Conservation (phyloP, 2,329 filamentous ascomycete genomes). For the Sclerotinia subarctica region DNA sequence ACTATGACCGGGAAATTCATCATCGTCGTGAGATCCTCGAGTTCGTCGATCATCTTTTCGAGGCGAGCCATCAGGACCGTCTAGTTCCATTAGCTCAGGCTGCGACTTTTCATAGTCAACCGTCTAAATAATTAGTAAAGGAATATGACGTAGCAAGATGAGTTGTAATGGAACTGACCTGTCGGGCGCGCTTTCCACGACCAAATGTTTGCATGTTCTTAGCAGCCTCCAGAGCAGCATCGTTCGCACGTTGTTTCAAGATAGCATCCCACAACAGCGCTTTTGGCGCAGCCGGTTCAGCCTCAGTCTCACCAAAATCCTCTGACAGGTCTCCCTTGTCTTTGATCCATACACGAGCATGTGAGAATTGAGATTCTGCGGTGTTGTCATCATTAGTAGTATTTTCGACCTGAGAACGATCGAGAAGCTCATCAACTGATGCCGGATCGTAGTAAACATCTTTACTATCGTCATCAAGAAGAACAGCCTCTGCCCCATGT, state of each 20-base stretch:
- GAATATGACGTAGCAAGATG: neutral
- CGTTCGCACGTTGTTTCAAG: slow-evolving; percentile 74
- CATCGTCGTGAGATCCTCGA: slow-evolving; percentile 31
- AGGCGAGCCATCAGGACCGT: slow-evolving; percentile 25
- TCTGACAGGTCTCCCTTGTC: slow-evolving; percentile 67
- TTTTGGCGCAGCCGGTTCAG: slow-evolving; percentile 55
- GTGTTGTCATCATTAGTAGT: slow-evolving; percentile 60
- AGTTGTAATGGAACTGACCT: slow-evolving; percentile 30
- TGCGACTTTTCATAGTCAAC: slow-evolving; percentile 29
- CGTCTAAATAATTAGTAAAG: slow-evolving; percentile 16
- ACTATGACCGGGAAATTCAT: slow-evolving; percentile 35
- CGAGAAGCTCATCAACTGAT: slow-evolving; percentile 86
- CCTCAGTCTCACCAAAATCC: slow-evolving; percentile 51
- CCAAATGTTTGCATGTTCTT: slow-evolving; percentile 73
- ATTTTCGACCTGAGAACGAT: slow-evolving; percentile 77
- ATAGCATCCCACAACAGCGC: slow-evolving; percentile 87
- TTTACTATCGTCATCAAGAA: slow-evolving; percentile 68
- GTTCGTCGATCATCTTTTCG: slow-evolving; percentile 22
- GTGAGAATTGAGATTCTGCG: slow-evolving; percentile 79
- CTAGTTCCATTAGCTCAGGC: slow-evolving; percentile 22
- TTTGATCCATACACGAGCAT: slow-evolving; percentile 90
- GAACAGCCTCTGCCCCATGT: slow-evolving; percentile 82
- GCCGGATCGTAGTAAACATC: slow-evolving; percentile 79
- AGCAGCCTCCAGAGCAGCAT: slow-evolving; percentile 69
- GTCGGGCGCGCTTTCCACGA: slow-evolving; percentile 65